Base-by-base conservation (phyloP, 176 grass and related monocot species). In the Paspalum vaginatum region DNA sequence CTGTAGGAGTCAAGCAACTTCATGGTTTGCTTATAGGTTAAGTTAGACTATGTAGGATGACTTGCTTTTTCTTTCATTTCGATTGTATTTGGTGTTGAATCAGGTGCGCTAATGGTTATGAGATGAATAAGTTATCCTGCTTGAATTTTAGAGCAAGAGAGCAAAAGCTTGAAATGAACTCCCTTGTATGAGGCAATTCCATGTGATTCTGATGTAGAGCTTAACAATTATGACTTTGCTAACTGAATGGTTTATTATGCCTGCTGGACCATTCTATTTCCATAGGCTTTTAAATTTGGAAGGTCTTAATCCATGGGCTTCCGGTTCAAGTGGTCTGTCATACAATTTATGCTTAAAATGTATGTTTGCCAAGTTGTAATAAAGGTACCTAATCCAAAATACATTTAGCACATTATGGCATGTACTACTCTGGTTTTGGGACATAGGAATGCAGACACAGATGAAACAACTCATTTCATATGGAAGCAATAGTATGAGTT, bases 11-110 rank as follows among this genome's bases (percentile, higher is more conserved):
- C 63, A 70, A 77, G 20, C 81, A 76, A 37, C 85, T 61, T 85
- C 68, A 73, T 67, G 38, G 79, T 83, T 70, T 83, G 64, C 81
- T 87, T 84, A 79, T 63, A 63, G 22, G 50, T 53, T 83, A 83
- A 78, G 88, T 40, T 60, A 81, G 39, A 43, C 10, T 60, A 20
- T 46, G 51, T 67, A 66, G 44, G 21, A 49, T 79, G 11, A 11
- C n/a, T 66, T 60, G 12, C 48, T 25, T 50, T 59, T 26, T 82
- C 16, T 68, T 73, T 48, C 6, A 21, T 8, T 22, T 0, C n/a
- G 65, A 44, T 72, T 50, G 49, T 67, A 65, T 55, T 78, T 70
- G 64, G 27, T 77, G 57, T 43, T 81, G 56, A 85, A 76, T 58
- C 56, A 80, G 64, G 53, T 54, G 45, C 40, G 38, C 70, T 68